Percentiles rank a stretch among this genome's conserved stretches.
phyloP scores from a whole-genome alignment of 768 basidiomycete species.

The Lactarius psammicola region DNA sequence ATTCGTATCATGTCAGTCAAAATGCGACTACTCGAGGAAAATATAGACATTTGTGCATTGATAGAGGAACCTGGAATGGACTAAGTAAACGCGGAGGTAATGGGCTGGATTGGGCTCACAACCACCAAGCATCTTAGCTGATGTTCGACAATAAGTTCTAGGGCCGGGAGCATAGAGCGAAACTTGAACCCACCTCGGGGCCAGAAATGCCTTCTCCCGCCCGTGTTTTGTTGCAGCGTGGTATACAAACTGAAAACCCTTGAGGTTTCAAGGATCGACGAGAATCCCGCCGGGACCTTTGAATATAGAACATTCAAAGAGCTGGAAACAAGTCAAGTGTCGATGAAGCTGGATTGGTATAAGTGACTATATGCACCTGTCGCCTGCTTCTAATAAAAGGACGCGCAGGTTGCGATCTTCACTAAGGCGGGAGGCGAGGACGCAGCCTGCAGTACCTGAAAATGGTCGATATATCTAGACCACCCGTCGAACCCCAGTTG shows the following conservation, averaged over 20 bases:
- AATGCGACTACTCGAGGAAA: not conserved
- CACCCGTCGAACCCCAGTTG: not conserved
- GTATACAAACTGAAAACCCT: constrained; percentile 58
- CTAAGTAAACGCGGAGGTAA: not conserved
- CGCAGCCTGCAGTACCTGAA: constrained; percentile 60
- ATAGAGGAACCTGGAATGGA: constrained; percentile 52
- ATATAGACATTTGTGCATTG: constrained; percentile 53
- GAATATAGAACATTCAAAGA: constrained; percentile 14
- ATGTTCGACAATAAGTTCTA: constrained; percentile 8
- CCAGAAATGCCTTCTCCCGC: constrained; percentile 52
- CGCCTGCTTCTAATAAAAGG: constrained; percentile 58
- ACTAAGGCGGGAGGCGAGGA: constrained; percentile 54
- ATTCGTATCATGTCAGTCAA: not conserved
- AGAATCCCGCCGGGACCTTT: constrained; percentile 28
- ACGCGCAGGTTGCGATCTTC: constrained; percentile 56
- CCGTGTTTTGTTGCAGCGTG: constrained; percentile 52
- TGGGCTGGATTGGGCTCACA: constrained; percentile 47
- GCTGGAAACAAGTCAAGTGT: constrained; percentile 1
- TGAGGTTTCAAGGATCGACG: constrained; percentile 43
- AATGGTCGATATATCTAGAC: not conserved
- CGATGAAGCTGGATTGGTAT: not conserved
- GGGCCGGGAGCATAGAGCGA: not conserved
- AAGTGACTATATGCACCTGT: constrained; percentile 44
- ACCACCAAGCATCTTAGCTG: constrained; percentile 70
- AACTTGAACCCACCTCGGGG: constrained; percentile 64